Evolutionary conservation across 2,329 filamentous ascomycete species (phyloP).

Genomic region (Paramyrothecium sp.): DNA sequence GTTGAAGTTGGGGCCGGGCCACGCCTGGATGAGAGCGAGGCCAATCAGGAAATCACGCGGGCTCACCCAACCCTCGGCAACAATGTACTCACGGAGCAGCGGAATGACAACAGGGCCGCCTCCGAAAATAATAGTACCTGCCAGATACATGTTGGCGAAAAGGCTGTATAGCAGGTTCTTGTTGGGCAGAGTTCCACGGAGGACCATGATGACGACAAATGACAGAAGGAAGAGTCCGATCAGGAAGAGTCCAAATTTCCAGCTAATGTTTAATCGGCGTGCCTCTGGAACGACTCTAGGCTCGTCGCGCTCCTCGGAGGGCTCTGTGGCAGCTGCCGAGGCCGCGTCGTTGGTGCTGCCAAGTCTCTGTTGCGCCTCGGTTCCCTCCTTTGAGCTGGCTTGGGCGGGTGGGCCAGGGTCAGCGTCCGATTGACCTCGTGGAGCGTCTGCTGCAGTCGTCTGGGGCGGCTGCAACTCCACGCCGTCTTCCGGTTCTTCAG

Average conservation of each 20-base stretch:
- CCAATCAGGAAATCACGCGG: slow-evolving; percentile 71
- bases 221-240: slow-evolving; percentile 46
- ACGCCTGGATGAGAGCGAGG: slow-evolving; percentile 68
- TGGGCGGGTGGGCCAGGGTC: background rate
- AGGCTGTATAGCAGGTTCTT: slow-evolving; percentile 54
- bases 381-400: background rate
- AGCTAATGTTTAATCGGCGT: slow-evolving; percentile 30
- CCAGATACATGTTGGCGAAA: slow-evolving; percentile 72
- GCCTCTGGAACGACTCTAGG: slow-evolving; percentile 24
- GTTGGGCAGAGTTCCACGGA: slow-evolving; percentile 37
- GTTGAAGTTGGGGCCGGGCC: slow-evolving; percentile 49
- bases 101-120: slow-evolving; percentile 66
- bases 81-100: slow-evolving; percentile 60
- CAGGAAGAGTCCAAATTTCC: slow-evolving; percentile 34
- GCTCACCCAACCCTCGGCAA: slow-evolving; percentile 67
- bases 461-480: background rate
- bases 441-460: background rate
- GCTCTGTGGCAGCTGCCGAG: background rate
- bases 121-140: slow-evolving; percentile 67
- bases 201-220: slow-evolving; percentile 56
- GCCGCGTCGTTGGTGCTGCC: background rate
- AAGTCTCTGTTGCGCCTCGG: background rate
- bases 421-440: background rate
- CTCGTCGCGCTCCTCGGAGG: background rate
- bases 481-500: background rate